Conservation (phyloP, 208 protist genomes). For the Crithidia expoeki region DNA sequence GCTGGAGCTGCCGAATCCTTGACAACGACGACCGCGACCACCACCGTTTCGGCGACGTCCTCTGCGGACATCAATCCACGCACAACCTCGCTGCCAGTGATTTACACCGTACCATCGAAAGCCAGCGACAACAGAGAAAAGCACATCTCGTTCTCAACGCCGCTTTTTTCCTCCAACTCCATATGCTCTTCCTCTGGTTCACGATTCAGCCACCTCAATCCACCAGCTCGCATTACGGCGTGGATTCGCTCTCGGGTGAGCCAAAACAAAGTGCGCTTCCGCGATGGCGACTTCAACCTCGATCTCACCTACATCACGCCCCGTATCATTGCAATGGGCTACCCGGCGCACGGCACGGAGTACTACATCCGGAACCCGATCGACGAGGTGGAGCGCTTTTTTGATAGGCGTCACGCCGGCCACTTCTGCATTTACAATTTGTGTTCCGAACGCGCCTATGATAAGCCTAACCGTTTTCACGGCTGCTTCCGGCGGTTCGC, state of each 20-base stretch:
- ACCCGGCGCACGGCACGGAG: conserved; percentile 88
- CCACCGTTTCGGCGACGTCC: not conserved
- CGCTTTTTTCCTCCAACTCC: not conserved
- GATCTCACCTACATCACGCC: conserved; percentile 94
- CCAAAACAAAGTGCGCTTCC: conserved; percentile 91
- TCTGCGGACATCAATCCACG: not conserved
- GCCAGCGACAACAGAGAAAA: not conserved
- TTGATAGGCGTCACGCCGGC: conserved; percentile 85
- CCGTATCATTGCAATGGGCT: conserved; percentile 94
- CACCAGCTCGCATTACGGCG: conserved; percentile 10
- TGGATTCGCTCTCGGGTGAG: conserved; percentile 82
- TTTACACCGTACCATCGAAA: not conserved
- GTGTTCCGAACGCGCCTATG: conserved; percentile 89
- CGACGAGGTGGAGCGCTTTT: conserved; percentile 91
- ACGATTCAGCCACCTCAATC: conserved; percentile 4
- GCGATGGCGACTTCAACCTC: conserved; percentile 90
- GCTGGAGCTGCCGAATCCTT: not conserved
- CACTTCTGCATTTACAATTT: conserved; percentile 95
- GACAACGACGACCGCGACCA: not conserved
- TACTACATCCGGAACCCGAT: conserved; percentile 95
- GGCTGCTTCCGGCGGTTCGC: conserved; percentile 72
- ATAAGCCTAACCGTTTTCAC: conserved; percentile 55
- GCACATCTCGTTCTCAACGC: not conserved
- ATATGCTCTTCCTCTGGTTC: no score
- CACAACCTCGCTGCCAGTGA: not conserved